Conservation (phyloP, 371 early-diverging fungal genomes). For the Zychaea mexicana region DNA sequence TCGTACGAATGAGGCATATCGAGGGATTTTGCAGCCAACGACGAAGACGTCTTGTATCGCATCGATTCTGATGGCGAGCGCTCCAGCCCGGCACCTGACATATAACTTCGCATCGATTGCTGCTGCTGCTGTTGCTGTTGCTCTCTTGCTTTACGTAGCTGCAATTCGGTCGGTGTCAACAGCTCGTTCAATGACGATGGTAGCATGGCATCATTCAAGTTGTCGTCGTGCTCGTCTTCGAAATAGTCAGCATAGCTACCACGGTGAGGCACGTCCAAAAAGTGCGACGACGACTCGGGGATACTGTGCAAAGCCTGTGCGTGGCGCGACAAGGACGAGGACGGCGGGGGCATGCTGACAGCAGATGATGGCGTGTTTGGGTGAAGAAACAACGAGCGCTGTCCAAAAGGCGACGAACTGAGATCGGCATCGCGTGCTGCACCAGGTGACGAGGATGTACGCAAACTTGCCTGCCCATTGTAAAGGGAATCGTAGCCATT, state of each 20-base stretch:
- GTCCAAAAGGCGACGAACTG: conserved; percentile 16
- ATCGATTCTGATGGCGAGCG: conserved; percentile 19
- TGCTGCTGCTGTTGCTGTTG: conserved; percentile 20
- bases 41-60: conserved; percentile 2
- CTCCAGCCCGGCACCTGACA: conserved; percentile 9
- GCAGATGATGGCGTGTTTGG: conserved; percentile 13
- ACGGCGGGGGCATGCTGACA: conserved; percentile 4
- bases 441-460: conserved; percentile 11
- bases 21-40: background rate
- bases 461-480: background rate
- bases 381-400: conserved; percentile 15
- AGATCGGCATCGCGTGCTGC: conserved; percentile 9
- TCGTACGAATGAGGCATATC: conserved; percentile 15
- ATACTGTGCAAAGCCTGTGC: conserved; percentile 17
- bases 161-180: conserved; percentile 51
- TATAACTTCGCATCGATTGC: conserved; percentile 1
- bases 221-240: conserved; percentile 29
- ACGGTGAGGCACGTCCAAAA: conserved; percentile 23
- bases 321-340: conserved; percentile 17
- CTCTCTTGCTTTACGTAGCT: conserved; percentile 36
- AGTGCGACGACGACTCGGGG: conserved; percentile 14
- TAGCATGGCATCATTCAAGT: conserved; percentile 44
- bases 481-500: conserved; percentile 5
- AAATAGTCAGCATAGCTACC: conserved; percentile 14
- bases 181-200: conserved; percentile 58